Evolutionary conservation across 2,329 filamentous ascomycete species (phyloP).

Genomic region (Cadophora sp.): DNA sequence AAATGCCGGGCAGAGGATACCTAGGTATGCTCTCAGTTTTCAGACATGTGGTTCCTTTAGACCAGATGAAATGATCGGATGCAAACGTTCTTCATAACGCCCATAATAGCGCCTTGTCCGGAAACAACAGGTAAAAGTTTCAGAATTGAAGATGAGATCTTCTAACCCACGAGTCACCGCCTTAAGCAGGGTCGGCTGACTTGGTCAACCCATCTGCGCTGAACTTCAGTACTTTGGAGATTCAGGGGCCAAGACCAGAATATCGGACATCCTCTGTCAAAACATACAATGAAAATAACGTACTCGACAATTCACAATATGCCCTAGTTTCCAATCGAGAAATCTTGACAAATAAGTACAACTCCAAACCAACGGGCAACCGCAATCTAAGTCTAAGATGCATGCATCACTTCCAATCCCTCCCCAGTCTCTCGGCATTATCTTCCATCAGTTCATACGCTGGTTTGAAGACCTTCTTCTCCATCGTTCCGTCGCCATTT

Average conservation of each 20-base stretch:
- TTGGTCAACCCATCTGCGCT: background rate
- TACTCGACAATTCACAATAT: background rate
- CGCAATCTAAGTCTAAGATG: slow-evolving; percentile 26
- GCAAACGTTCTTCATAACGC: background rate
- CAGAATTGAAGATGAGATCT: background rate
- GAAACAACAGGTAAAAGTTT: background rate
- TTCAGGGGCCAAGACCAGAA: background rate
- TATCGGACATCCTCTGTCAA: background rate
- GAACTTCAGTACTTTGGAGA: background rate
- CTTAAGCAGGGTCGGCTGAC: background rate
- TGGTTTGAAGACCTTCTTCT: slow-evolving; percentile 63
- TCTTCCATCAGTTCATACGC: slow-evolving; percentile 80
- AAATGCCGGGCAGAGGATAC: no score
- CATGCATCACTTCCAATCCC: slow-evolving; percentile 57
- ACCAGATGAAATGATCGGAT: background rate
- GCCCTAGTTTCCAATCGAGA: background rate
- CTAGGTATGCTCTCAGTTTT: background rate
- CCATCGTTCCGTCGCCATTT: slow-evolving; percentile 41
- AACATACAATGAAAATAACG: background rate
- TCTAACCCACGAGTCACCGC: background rate
- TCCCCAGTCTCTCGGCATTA: slow-evolving; percentile 78
- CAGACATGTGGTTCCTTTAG: background rate
- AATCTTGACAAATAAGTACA: background rate
- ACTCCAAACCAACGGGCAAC: slow-evolving; percentile 7
- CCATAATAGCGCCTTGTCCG: background rate